Base-by-base conservation (phyloP, 306 rosid species). In the Vigna nakashimae region DNA sequence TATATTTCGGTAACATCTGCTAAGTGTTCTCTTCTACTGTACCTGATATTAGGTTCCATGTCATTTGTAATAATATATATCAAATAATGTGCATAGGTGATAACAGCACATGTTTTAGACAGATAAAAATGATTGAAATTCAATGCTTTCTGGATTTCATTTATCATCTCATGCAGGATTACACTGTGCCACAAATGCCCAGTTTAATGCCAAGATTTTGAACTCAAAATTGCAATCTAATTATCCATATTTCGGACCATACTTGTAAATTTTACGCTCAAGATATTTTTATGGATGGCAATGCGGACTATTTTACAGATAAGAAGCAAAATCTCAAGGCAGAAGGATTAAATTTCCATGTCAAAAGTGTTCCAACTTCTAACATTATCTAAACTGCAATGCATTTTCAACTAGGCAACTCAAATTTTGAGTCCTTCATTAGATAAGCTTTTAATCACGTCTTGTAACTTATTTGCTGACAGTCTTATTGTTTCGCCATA, bases 1-100 rank as follows among this genome's bases (percentile, higher is more conserved):
- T 86, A 95, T 79, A 95, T 92, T 85, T 95, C 99, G 2, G 99
- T 95, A 65, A 92, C 98, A 80, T 95, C 98, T 1, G 92, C 72
- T 18, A 89, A 71, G 78, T 95, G 90, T 18, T 82, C 79, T 52
- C 85, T 69, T 69, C 56, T 81, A 50, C 83, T 18, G 84, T 82
- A 95, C 88, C 98, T 95, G 88, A 77, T 42, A 85, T n/a, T 24
- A 67, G 81, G 45, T 80, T 74, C 64, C 64, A 71, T 12, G 72
- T 63, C 75, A 84, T 9, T 30, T 38, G 75, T 20, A 74, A 49
- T 40, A 17, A 75, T 60, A 46, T 60, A 46, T n/a, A 64, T 17
- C 16, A 78, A 64, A 65, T 38, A 65, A 73, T 36, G 40, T 4
- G 36, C 62, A 36, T 18, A 30, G 56, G 64, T 15, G 20, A 56